Conservation (phyloP, 345 rosid species). For the Eucalyptus cloeziana region DNA sequence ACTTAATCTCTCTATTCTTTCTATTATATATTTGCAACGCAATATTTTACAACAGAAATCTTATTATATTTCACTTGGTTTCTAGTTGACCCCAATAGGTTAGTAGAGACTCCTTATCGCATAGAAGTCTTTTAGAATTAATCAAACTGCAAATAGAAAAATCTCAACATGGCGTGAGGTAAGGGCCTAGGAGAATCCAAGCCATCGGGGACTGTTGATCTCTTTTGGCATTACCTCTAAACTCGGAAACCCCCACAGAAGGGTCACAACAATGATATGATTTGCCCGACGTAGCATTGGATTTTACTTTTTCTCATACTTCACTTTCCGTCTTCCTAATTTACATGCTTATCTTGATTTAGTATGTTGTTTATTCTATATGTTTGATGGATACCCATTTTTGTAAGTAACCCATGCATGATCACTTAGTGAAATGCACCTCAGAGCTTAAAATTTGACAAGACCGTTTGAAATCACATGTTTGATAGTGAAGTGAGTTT, state of each 20-base stretch:
- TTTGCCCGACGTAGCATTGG: rapidly evolving
- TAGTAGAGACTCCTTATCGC: neutral
- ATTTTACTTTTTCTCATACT: neutral
- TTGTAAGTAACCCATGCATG: neutral
- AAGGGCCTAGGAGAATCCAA: rapidly evolving
- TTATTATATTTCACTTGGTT: too few relatives aligned
- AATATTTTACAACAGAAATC: too few relatives aligned
- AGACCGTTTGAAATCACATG: neutral
- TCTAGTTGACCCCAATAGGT: neutral
- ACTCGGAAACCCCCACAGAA: neutral
- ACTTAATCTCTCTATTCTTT: too few relatives aligned
- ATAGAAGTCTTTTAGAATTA: neutral
- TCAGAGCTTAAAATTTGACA: neutral
- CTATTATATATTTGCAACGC: too few relatives aligned
- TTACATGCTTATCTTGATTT: neutral
- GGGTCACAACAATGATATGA: neutral
- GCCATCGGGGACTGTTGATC: neutral
- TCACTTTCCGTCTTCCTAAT: neutral
- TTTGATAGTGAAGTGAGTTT: neutral
- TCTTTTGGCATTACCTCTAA: neutral
- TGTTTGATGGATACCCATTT: neutral
- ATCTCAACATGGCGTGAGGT: neutral
- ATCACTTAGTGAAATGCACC: neutral
- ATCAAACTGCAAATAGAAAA: too few relatives aligned
- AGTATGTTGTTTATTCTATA: too few relatives aligned